A percentile compares a stretch with the other conserved stretches of the same genome.
phyloP scores from a whole-genome alignment of 805 yeast genomes.

The Wickerhamiella cacticola region DNA sequence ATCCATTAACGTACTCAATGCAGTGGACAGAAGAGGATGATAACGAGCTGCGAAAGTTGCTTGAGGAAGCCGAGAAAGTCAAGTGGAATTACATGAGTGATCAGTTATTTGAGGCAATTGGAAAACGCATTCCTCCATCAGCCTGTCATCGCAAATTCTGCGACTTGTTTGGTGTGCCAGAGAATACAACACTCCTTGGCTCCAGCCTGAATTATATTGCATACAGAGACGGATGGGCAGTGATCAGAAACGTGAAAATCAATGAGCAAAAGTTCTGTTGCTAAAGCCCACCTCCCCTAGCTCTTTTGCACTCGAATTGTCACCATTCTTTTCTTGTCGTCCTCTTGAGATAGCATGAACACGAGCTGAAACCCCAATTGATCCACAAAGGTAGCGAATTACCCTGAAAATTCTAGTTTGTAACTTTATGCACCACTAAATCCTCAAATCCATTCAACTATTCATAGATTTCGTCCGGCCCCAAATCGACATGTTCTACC shows the following conservation, averaged over 20 bases:
- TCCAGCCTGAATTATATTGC: constrained; percentile 44
- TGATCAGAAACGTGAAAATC: constrained; percentile 11
- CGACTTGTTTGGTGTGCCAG: constrained; percentile 43
- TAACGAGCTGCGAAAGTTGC: constrained; percentile 36
- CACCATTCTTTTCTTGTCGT: too few relatives aligned
- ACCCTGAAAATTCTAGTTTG: too few relatives aligned
- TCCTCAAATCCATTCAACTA: too few relatives aligned
- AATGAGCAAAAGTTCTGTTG: neutral
- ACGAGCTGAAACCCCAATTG: neutral
- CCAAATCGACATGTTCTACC: too few relatives aligned
- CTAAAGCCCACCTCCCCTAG: too few relatives aligned
- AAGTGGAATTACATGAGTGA: constrained; percentile 50
- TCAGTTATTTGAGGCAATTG: constrained; percentile 23
- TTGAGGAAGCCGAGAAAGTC: constrained; percentile 42
- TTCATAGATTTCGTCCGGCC: too few relatives aligned
- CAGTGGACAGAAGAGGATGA: constrained; percentile 36
- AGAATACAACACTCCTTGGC: constrained; percentile 37
- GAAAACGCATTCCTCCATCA: constrained; percentile 38
- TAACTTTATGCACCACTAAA: too few relatives aligned
- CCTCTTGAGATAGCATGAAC: neutral
- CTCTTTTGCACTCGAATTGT: too few relatives aligned
- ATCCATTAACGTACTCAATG: constrained; percentile 1
- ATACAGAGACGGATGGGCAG: constrained; percentile 36
- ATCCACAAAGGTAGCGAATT: too few relatives aligned
- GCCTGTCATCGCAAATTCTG: constrained; percentile 47